These are phyloP conservation scores for Paecilomyces sp. DNA, from an alignment of 2,329 filamentous ascomycete species.

Conservation along the genomic window DNA sequence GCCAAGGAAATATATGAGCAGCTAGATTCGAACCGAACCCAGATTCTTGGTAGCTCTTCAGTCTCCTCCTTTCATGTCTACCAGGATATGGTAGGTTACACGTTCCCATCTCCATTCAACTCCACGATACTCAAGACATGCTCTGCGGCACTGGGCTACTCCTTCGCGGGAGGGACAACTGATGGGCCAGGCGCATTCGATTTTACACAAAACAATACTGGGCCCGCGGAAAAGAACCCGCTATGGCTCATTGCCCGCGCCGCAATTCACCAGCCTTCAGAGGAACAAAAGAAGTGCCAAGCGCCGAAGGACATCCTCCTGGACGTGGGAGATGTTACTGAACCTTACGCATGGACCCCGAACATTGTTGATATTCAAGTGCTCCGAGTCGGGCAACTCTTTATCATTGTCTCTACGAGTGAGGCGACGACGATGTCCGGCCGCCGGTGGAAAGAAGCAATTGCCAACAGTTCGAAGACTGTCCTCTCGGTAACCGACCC, in stretches of 20 bases:
- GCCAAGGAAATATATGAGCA: slow-evolving; percentile 50
- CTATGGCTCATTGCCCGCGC: slow-evolving; percentile 72
- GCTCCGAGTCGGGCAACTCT: slow-evolving; percentile 73
- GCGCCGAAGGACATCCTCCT: slow-evolving; percentile 76
- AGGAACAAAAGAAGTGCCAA: slow-evolving; percentile 69
- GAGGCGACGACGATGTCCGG: slow-evolving; percentile 93
- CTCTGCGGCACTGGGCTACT: slow-evolving; percentile 81
- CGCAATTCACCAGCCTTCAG: slow-evolving; percentile 62
- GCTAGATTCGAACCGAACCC: slow-evolving; percentile 33
- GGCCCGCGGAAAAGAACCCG: slow-evolving; percentile 63
- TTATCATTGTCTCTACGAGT: slow-evolving; percentile 77
- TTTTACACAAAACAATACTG: slow-evolving; percentile 80
- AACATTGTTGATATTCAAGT: slow-evolving; percentile 88
- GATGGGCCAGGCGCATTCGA: slow-evolving; percentile 89
- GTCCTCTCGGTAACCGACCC: slow-evolving; percentile 47
- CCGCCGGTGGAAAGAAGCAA: slow-evolving; percentile 71
- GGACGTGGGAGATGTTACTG: slow-evolving; percentile 73
- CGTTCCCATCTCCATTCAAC: slow-evolving; percentile 63
- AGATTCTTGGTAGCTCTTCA: slow-evolving; percentile 50
- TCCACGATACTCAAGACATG: slow-evolving; percentile 62
- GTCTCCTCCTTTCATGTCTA: slow-evolving; percentile 83
- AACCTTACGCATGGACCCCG: slow-evolving; percentile 79
- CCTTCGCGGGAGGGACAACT: slow-evolving; percentile 85
- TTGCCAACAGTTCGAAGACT: slow-evolving; percentile 50
- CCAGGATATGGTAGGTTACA: slow-evolving; percentile 69